phyloP scores from a whole-genome alignment of 2,329 filamentous ascomycete species.

The Colletotrichum chrysophilum region DNA sequence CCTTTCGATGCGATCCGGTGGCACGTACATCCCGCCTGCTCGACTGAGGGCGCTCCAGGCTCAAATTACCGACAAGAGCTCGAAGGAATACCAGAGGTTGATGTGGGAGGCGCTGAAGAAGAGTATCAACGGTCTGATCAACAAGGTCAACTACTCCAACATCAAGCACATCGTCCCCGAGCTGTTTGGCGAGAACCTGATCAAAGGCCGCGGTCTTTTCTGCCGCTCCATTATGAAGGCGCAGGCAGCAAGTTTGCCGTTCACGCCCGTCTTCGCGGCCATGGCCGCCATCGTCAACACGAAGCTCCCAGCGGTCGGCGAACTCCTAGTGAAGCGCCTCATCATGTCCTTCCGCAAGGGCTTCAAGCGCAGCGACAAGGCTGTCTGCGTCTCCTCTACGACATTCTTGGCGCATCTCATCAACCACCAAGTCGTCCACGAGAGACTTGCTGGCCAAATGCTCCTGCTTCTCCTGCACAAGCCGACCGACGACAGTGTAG shows the following conservation, averaged over 20 bases:
- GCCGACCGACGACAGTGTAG: conserved; percentile 95
- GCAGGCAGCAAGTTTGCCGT: conserved; percentile 92
- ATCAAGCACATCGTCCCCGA: conserved; percentile 98
- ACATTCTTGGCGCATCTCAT: conserved; percentile 95
- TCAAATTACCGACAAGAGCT: conserved; percentile 94
- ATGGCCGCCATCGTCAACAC: conserved; percentile 98
- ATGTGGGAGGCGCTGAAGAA: conserved; percentile 99
- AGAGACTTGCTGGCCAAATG: conserved; percentile 92
- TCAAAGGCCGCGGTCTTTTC: conserved; percentile 90
- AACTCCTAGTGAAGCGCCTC: conserved; percentile 83
- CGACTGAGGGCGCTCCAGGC: conserved; percentile 89
- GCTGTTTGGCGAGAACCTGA: conserved; percentile 91
- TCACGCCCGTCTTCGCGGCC: conserved; percentile 94
- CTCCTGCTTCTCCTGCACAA: conserved; percentile 91
- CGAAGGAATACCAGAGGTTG: conserved; percentile 98
- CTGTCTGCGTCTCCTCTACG: conserved; percentile 89
- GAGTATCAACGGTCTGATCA: conserved; percentile 97
- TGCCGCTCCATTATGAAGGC: conserved; percentile 98
- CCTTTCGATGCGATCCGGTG: conserved; percentile 89
- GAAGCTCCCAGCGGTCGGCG: conserved; percentile 92
- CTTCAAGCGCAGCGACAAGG: conserved; percentile 96
- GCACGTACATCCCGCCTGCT: conserved; percentile 95
- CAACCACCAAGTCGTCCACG: conserved; percentile 95
- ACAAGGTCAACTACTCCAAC: conserved; percentile 98
- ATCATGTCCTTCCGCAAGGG: conserved; percentile 94